Evolutionary conservation across 306 rosid genomes (phyloP).

Genomic region (Senna tora): DNA sequence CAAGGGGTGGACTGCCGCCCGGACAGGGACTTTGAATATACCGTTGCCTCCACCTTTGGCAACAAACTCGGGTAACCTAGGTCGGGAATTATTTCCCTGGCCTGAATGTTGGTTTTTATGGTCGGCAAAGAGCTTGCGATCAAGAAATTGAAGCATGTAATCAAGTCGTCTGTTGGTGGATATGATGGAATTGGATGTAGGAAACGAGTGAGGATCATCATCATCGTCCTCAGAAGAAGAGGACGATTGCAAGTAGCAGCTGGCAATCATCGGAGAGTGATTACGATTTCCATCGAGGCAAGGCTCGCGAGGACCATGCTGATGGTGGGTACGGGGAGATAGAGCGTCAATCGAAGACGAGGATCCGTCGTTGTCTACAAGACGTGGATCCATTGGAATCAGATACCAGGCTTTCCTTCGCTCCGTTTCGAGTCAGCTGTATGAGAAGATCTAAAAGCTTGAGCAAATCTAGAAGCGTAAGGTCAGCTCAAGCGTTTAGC

Average conservation of each 20-base stretch:
- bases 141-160: constrained; percentile 87
- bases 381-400: constrained; percentile 22
- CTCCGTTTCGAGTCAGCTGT: not conserved
- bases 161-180: constrained; percentile 84
- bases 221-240: constrained; percentile 56
- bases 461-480: constrained; percentile 5
- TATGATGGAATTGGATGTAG: constrained; percentile 53
- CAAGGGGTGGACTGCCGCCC: constrained; percentile 71
- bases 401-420: not conserved
- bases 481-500: not conserved
- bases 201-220: constrained; percentile 45
- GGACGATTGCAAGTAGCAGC: constrained; percentile 30
- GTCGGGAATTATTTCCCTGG: constrained; percentile 4
- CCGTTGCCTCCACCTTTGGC: constrained; percentile 78
- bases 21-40: constrained; percentile 62
- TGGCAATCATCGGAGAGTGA: constrained; percentile 18
- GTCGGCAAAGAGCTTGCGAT: constrained; percentile 65
- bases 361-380: constrained; percentile 11
- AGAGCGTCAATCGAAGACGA: constrained; percentile 15
- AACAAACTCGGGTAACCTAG: constrained; percentile 63
- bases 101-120: constrained; percentile 8
- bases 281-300: constrained; percentile 16
- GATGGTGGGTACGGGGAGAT: constrained; percentile 25
- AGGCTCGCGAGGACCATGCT: constrained; percentile 32
- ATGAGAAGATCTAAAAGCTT: not conserved